phyloP scores from a whole-genome alignment of 768 basidiomycete species.

The Psilocybe tampanensis region DNA sequence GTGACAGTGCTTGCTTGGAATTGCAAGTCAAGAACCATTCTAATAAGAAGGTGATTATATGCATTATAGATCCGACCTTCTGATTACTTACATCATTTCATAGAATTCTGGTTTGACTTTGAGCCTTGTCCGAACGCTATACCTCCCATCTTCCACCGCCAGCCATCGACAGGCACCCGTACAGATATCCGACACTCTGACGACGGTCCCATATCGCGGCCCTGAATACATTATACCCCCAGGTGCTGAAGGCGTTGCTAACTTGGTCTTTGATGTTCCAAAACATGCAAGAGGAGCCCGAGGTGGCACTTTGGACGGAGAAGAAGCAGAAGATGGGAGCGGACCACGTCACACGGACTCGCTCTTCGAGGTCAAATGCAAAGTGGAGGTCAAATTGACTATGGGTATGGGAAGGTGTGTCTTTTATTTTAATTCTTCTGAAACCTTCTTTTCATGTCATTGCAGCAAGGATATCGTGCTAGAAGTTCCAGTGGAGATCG shows the following conservation, averaged over 20 bases:
- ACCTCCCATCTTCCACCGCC: constrained; percentile 46
- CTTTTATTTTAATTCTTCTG: background rate
- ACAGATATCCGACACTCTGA: constrained; percentile 67
- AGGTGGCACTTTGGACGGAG: constrained; percentile 54
- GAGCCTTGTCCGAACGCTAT: constrained; percentile 60
- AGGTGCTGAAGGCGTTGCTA: constrained; percentile 77
- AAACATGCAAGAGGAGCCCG: constrained; percentile 61
- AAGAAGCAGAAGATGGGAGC: constrained; percentile 35
- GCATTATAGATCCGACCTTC: constrained; percentile 10
- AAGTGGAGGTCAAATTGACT: constrained; percentile 61
- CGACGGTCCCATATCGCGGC: constrained; percentile 71
- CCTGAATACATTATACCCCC: constrained; percentile 75
- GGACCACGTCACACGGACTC: constrained; percentile 42
- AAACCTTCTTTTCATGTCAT: background rate
- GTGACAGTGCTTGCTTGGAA: constrained; percentile 72
- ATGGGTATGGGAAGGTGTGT: constrained; percentile 72
- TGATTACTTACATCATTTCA: background rate
- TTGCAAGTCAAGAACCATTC: constrained; percentile 85
- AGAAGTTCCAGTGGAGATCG: constrained; percentile 62
- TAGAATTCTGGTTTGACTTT: constrained; percentile 73
- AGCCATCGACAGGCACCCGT: constrained; percentile 46
- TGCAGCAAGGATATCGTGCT: constrained; percentile 72
- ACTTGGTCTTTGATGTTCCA: constrained; percentile 82
- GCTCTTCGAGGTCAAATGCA: constrained; percentile 71
- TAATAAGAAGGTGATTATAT: constrained; percentile 61